These are phyloP conservation scores for Yamadazyma sp. DNA, from an alignment of 805 yeast genomes.

Conservation along the genomic window DNA sequence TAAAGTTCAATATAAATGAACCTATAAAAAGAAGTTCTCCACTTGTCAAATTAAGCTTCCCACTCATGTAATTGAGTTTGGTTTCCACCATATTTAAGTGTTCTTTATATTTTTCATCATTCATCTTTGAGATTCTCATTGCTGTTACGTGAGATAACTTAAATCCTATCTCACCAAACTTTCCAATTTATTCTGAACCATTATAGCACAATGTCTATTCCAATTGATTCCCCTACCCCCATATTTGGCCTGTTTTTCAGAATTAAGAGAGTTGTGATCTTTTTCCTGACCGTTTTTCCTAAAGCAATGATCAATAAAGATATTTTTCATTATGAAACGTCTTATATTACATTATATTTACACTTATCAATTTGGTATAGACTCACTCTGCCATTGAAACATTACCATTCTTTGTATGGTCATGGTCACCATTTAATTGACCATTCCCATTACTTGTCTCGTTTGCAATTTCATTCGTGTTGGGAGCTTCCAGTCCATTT, in stretches of 20 bases:
- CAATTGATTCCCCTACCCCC: too few species aligned
- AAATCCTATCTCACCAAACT: too few species aligned
- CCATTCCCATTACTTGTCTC: not conserved
- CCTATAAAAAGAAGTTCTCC: conserved; percentile 25
- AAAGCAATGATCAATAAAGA: too few species aligned
- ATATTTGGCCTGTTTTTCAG: too few species aligned
- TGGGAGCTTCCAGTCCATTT: not conserved
- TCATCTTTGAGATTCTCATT: too few species aligned
- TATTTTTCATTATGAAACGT: too few species aligned
- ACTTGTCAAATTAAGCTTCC: conserved; percentile 2
- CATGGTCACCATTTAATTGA: not conserved
- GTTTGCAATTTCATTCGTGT: not conserved
- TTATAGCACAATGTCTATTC: too few species aligned
- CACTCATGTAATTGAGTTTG: not conserved
- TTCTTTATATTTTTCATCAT: conserved; percentile 2
- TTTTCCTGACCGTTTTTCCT: too few species aligned
- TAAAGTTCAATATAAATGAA: conserved; percentile 41
- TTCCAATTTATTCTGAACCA: too few species aligned
- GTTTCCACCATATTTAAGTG: conserved; percentile 4
- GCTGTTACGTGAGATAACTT: too few species aligned
- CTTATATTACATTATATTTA: too few species aligned
- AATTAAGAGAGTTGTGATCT: too few species aligned
- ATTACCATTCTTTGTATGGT: not conserved
- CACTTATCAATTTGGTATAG: not conserved
- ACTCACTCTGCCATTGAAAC: conserved; percentile 1